Percentiles rank a stretch among this genome's conserved stretches.
phyloP scores from a whole-genome alignment of 1,284 basidiomycete genomes.

The Fistulinella staudtii region DNA sequence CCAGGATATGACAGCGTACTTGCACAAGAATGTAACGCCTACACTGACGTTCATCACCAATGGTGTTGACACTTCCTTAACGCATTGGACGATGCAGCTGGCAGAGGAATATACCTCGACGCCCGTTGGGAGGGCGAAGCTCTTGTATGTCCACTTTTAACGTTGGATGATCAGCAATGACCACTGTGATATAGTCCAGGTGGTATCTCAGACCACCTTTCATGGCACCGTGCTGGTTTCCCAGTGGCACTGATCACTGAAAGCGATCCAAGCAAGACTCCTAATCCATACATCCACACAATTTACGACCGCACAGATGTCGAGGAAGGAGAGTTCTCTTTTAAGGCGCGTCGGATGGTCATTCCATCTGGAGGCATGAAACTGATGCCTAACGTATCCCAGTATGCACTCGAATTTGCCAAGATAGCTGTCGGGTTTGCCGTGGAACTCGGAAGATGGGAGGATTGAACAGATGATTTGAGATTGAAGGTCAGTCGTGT shows the following conservation, averaged over 20 bases:
- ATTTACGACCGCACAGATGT: constrained; percentile 46
- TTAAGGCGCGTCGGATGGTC: constrained; percentile 84
- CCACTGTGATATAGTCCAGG: constrained; percentile 2
- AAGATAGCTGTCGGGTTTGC: constrained; percentile 83
- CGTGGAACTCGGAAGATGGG: constrained; percentile 69
- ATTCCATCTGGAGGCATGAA: too few relatives aligned
- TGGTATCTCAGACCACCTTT: constrained; percentile 20
- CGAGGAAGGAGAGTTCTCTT: constrained; percentile 59
- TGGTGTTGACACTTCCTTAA: constrained; percentile 14
- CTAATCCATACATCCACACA: constrained; percentile 77
- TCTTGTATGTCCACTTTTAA: constrained; percentile 9
- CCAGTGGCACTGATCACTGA: constrained; percentile 38
- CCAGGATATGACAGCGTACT: constrained; percentile 95
- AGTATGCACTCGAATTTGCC: constrained; percentile 61
- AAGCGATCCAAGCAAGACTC: constrained; percentile 59
- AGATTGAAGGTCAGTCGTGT: background rate
- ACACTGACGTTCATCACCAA: constrained; percentile 80
- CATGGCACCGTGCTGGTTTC: constrained; percentile 15
- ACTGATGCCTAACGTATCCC: background rate
- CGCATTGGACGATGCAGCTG: constrained; percentile 11
- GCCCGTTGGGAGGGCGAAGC: constrained; percentile 5
- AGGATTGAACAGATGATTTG: constrained; percentile 1
- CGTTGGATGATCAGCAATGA: background rate
- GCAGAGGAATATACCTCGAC: constrained; percentile 4
- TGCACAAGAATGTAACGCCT: constrained; percentile 82